phyloP scores from a whole-genome alignment of 495 filamentous ascomycete genomes.

The Sordaria brevicollis region DNA sequence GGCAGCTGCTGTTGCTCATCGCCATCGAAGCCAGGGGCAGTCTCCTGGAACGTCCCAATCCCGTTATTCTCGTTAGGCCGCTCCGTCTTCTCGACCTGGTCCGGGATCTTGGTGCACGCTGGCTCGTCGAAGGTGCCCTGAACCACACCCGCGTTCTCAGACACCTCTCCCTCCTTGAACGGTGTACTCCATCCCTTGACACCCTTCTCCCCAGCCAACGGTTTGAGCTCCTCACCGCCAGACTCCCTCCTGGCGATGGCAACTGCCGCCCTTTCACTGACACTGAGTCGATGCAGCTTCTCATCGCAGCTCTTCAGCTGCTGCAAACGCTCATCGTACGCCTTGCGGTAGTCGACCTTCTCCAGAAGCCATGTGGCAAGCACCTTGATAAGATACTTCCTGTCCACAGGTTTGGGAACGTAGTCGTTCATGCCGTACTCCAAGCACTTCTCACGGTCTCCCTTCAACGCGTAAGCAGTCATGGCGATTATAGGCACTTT shows the following conservation, averaged over 20 bases:
- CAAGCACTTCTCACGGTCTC: constrained; percentile 47
- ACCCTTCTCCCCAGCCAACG: neutral
- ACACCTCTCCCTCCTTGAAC: neutral
- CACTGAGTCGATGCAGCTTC: neutral
- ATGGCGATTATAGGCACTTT: constrained; percentile 52
- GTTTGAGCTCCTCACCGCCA: neutral
- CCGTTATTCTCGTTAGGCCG: neutral
- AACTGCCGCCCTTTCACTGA: neutral
- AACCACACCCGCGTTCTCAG: neutral
- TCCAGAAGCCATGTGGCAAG: constrained; percentile 35
- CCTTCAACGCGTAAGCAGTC: constrained; percentile 54
- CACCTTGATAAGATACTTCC: constrained; percentile 24
- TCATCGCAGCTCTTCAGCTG: neutral
- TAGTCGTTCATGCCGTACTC: constrained; percentile 55
- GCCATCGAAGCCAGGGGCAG: neutral
- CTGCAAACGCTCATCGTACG: neutral
- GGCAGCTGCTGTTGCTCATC: neutral
- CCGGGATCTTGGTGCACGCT: neutral
- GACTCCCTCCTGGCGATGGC: neutral
- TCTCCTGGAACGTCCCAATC: neutral
- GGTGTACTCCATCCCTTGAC: neutral
- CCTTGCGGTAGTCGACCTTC: constrained; percentile 3
- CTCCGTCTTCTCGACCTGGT: neutral
- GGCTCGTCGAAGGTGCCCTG: neutral
- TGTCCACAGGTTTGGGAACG: constrained; percentile 50